Evolutionary conservation across 2,329 filamentous ascomycete genomes (phyloP).

Genomic region (Penicillium olsonii): DNA sequence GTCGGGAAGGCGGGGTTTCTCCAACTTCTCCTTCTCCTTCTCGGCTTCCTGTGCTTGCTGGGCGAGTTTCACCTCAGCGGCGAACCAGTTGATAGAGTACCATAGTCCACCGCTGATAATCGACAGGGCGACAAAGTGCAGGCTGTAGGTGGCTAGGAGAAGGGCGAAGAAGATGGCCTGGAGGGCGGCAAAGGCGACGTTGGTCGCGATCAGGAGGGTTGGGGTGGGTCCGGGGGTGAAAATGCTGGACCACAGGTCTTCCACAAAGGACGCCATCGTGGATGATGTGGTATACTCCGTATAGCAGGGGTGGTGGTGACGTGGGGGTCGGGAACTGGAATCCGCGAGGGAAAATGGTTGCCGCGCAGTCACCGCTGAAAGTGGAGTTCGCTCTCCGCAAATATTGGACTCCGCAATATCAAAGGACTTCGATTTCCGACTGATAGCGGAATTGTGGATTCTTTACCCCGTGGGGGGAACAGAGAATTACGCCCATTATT

Average conservation of each 20-base stretch:
- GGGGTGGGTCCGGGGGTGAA: conserved; percentile 91
- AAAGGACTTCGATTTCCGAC: conserved; percentile 6
- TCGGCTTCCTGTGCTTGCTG: conserved; percentile 50
- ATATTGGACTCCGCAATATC: neutral
- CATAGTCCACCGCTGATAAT: conserved; percentile 78
- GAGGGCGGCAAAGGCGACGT: conserved; percentile 81
- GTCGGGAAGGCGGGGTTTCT: conserved; percentile 16
- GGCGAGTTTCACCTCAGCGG: conserved; percentile 60
- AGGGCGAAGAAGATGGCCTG: conserved; percentile 76
- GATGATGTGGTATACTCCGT: neutral
- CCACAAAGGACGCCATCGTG: conserved; percentile 58
- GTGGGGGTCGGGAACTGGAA: conserved; percentile 24
- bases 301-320: conserved; percentile 5
- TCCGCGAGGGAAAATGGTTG: conserved; percentile 17
- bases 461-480: neutral
- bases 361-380: conserved; percentile 6
- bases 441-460: too few species aligned
- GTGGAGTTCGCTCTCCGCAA: neutral
- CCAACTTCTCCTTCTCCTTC: conserved; percentile 46
- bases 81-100: conserved; percentile 98
- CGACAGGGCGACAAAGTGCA: conserved; percentile 85
- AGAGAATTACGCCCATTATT: neutral
- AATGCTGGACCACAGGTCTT: conserved; percentile 85
- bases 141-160: conserved; percentile 77
- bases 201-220: conserved; percentile 84